Conservation (phyloP, 2,329 filamentous ascomycete species). For the Aotearoamyces nothofagi region DNA sequence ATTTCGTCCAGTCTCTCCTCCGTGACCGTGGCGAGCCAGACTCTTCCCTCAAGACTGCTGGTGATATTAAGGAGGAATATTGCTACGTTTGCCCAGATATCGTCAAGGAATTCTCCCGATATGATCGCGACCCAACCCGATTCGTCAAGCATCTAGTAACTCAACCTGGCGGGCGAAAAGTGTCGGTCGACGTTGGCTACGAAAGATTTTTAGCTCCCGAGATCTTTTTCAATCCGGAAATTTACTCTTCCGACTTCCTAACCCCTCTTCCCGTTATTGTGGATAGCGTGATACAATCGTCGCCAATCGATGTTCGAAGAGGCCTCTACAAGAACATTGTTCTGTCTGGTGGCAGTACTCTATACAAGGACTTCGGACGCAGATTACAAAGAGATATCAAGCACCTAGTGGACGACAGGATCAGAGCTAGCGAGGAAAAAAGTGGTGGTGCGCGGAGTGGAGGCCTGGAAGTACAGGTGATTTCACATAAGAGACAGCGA, state of each 20-base stretch:
- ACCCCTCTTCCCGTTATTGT: conserved; percentile 90
- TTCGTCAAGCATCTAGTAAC: conserved; percentile 84
- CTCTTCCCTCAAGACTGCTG: conserved; percentile 91
- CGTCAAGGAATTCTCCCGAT: conserved; percentile 93
- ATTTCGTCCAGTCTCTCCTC: conserved; percentile 93
- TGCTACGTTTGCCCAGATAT: conserved; percentile 98
- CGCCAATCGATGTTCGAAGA: conserved; percentile 90
- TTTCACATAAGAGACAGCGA: conserved; percentile 91
- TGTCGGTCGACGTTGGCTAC: conserved; percentile 86
- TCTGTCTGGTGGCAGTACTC: conserved; percentile 84
- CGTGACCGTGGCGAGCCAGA: conserved; percentile 94
- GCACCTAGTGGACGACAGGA: conserved; percentile 84
- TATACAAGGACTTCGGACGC: conserved; percentile 97
- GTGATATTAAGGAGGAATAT: conserved; percentile 97
- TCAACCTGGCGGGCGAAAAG: conserved; percentile 71
- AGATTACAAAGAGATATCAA: conserved; percentile 94
- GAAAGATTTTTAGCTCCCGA: conserved; percentile 96
- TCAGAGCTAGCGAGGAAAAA: conserved; percentile 78
- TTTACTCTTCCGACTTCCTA: conserved; percentile 96
- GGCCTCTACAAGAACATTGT: conserved; percentile 99
- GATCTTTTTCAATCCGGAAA: conserved; percentile 99
- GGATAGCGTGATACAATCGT: conserved; percentile 92
- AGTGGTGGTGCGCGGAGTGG: conserved; percentile 89
- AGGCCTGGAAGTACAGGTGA: conserved; percentile 90
- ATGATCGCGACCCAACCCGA: conserved; percentile 80